A percentile compares a stretch with the other conserved stretches of the same genome.
phyloP scores from a whole-genome alignment of 495 filamentous ascomycete species.

The Trichoderma gamsii region DNA sequence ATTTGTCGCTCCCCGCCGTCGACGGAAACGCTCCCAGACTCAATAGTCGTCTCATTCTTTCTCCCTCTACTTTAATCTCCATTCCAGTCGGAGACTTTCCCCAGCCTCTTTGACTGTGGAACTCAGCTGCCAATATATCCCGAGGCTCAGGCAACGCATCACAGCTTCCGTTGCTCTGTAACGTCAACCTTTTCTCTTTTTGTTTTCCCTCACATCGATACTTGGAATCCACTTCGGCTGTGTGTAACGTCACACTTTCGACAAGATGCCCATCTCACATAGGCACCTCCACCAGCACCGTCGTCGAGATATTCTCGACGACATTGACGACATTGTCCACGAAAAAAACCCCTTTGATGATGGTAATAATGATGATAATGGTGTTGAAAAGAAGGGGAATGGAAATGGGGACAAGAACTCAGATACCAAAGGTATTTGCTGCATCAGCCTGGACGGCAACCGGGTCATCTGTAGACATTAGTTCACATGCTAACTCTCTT shows the following conservation, averaged over 20 bases:
- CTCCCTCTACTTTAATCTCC: not conserved
- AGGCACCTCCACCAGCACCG: conserved; percentile 11
- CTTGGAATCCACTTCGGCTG: not conserved
- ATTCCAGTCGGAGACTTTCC: not conserved
- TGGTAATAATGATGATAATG: not conserved
- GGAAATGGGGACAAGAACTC: too few relatives aligned
- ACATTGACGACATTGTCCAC: conserved; percentile 6
- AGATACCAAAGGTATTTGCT: not conserved
- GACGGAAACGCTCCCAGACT: not conserved
- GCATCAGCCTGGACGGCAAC: not conserved
- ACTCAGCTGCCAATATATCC: conserved; percentile 2
- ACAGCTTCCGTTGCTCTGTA: not conserved
- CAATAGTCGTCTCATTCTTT: conserved; percentile 5
- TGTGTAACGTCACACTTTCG: not conserved
- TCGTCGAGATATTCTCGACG: conserved; percentile 11
- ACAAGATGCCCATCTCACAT: conserved; percentile 14
- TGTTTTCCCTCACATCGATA: not conserved
- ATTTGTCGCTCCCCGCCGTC: conserved; percentile 9
- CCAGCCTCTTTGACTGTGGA: conserved; percentile 2
- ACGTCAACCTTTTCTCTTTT: not conserved
- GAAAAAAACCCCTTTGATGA: not conserved
- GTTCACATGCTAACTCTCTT: not conserved
- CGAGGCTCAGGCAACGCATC: not conserved
- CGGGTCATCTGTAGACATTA: not conserved
- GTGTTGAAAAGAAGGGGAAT: too few relatives aligned